Base-by-base conservation (phyloP, 192 early-diverging fungal genomes). In the Coemansia sp. region DNA sequence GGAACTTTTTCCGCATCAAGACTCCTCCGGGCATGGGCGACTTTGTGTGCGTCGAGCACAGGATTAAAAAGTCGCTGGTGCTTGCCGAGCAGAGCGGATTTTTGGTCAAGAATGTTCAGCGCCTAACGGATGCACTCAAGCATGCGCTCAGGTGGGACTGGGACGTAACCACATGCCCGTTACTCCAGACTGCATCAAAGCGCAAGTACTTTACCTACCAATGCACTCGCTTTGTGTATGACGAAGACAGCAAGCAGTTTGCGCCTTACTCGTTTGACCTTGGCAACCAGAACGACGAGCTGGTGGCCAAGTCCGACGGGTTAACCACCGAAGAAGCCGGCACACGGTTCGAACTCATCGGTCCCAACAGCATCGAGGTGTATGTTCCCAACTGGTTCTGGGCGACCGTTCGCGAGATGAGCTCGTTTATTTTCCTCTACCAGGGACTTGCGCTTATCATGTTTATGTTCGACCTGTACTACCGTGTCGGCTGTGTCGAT, bases 151-250 rank as follows among this genome's bases (percentile, higher is more conserved):
- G 68, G 32, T 64, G 76, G 47, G 66, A 79, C 63, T 63, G 79
- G 53, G 32, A 58, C 31, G 69, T 81, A 18, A 60, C 71, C 5
- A 77, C 79, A 2, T 54, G 65, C 41, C 49, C 61, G 23, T 51
- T 90, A 16, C 31, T 78, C 30, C 42, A 43, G 7, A 85, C 86
- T 0, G 47, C 60, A 12, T 58, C 60, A 34, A 82, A 82, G 20
- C 76, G 78, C 43, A 68, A 66, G 30, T 90, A 81, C 62, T 86
- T 90, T 56, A 78, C 80, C 14, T 86, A 81, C 57, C 84, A 90
- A 63, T 90, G 85, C 67, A 83, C 86, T 17, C 84, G 88, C 38
- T 90, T 83, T 67, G 83, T 90, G 9, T 88, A 80, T 61, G 74
- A 85, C 60, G 66, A 74, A 2, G 57, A 71, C 20, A 48, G 60